Percentiles rank a stretch among this genome's conserved stretches.
phyloP scores from a whole-genome alignment of 257 asterid genomes.

The Striga asiatica region DNA sequence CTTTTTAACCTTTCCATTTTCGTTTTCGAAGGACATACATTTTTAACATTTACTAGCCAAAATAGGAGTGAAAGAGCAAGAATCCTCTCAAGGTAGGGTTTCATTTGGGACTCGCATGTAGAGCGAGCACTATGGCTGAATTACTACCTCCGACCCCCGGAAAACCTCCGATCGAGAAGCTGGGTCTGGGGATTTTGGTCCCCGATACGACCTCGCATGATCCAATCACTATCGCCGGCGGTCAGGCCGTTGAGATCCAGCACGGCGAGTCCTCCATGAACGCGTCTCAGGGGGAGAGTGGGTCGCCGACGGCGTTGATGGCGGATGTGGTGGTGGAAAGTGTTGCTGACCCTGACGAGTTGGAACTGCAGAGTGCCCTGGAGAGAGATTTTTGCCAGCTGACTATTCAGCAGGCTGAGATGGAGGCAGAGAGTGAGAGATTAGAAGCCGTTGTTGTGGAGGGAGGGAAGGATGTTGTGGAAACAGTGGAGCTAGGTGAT shows the following conservation, averaged over 20 bases:
- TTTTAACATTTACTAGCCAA: neutral
- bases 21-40: too few relatives aligned
- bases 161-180: conserved; percentile 21
- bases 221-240: conserved; percentile 14
- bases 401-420: conserved; percentile 25
- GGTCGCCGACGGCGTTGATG: conserved; percentile 9
- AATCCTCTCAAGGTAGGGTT: conserved; percentile 13
- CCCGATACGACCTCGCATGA: conserved; percentile 5
- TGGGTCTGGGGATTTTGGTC: conserved; percentile 23
- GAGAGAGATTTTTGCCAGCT: conserved; percentile 33
- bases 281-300: conserved; percentile 17
- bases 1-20: too few relatives aligned
- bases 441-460: neutral
- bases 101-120: conserved; percentile 20
- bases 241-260: conserved; percentile 8
- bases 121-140: conserved; percentile 33
- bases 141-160: conserved; percentile 26
- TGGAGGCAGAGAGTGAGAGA: conserved; percentile 19
- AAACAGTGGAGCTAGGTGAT: neutral
- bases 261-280: conserved; percentile 14
- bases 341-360: conserved; percentile 18
- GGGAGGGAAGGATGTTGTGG: conserved; percentile 17
- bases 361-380: conserved; percentile 22
- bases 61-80: conserved; percentile 4
- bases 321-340: conserved; percentile 16